phyloP scores from a whole-genome alignment of 495 filamentous ascomycete genomes.

The Neurospora sp. region DNA sequence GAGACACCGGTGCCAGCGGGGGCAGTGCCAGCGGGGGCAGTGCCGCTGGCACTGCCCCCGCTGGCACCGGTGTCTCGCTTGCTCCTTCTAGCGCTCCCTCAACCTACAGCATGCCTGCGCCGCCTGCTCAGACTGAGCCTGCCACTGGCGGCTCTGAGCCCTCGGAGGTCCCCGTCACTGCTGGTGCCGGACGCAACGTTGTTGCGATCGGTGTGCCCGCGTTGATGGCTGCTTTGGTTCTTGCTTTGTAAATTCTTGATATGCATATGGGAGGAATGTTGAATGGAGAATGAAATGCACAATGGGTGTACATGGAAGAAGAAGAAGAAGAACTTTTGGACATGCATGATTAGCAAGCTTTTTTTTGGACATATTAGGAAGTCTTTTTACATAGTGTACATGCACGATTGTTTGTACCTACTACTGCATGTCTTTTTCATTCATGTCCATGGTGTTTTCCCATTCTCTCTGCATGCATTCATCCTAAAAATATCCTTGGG shows the following conservation, averaged over 20 bases:
- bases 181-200: conserved; percentile 20
- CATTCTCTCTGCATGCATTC: neutral
- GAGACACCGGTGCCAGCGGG: no score
- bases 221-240: conserved; percentile 13
- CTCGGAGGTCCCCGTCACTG: conserved; percentile 9
- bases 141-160: neutral
- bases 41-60: neutral
- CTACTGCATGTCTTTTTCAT: neutral
- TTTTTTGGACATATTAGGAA: neutral
- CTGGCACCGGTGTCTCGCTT: neutral
- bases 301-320: neutral
- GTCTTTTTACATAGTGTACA: neutral
- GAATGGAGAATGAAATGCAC: neutral
- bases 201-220: conserved; percentile 15
- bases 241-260: conserved; percentile 11
- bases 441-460: neutral
- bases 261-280: neutral
- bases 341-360: neutral
- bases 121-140: neutral
- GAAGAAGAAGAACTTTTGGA: neutral
- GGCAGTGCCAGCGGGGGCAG: no score
- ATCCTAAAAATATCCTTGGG: neutral
- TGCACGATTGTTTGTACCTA: neutral
- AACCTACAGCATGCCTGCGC: conserved; percentile 6
- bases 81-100: neutral